Evolutionary conservation across 2,329 filamentous ascomycete genomes (phyloP).

Genomic region (Cercospora zeina): DNA sequence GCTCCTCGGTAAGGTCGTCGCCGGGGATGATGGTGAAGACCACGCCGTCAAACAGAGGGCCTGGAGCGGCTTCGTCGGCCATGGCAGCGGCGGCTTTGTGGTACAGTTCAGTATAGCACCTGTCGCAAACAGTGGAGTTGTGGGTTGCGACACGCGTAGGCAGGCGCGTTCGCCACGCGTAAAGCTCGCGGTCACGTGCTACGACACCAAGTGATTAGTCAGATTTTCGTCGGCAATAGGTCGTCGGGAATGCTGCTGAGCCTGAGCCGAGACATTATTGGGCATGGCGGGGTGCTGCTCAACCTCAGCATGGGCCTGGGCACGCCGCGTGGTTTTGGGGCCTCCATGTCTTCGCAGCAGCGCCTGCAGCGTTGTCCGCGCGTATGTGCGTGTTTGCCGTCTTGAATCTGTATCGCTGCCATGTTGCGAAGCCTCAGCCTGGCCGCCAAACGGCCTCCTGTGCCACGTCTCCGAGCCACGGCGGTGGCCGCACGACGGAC

Average conservation of each 20-base stretch:
- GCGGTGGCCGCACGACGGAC: slow-evolving; percentile 21
- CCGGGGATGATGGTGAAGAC: slow-evolving; percentile 49
- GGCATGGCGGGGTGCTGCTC: not conserved
- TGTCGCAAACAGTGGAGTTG: not conserved
- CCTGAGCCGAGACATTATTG: no score
- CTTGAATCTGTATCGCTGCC: slow-evolving; percentile 4
- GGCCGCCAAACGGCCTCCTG: slow-evolving; percentile 29
- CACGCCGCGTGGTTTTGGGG: not conserved
- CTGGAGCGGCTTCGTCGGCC: slow-evolving; percentile 25
- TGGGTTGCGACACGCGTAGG: not conserved
- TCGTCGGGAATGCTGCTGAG: no score
- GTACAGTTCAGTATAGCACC: not conserved
- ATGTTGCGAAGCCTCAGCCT: slow-evolving; percentile 33
- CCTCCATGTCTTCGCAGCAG: not conserved
- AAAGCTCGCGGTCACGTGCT: not conserved
- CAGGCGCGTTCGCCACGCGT: slow-evolving; percentile 2
- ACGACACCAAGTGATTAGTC: no score
- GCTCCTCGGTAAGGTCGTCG: slow-evolving; percentile 30
- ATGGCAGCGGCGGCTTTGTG: slow-evolving; percentile 9
- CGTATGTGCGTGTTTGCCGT: not conserved
- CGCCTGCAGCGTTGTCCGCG: not conserved
- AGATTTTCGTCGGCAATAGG: no score
- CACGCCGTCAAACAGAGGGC: slow-evolving; percentile 43
- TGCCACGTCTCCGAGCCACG: slow-evolving; percentile 27
- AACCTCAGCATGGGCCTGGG: slow-evolving; percentile 8